Conservation (phyloP, 1,284 basidiomycete genomes). For the Cyathus olla region DNA sequence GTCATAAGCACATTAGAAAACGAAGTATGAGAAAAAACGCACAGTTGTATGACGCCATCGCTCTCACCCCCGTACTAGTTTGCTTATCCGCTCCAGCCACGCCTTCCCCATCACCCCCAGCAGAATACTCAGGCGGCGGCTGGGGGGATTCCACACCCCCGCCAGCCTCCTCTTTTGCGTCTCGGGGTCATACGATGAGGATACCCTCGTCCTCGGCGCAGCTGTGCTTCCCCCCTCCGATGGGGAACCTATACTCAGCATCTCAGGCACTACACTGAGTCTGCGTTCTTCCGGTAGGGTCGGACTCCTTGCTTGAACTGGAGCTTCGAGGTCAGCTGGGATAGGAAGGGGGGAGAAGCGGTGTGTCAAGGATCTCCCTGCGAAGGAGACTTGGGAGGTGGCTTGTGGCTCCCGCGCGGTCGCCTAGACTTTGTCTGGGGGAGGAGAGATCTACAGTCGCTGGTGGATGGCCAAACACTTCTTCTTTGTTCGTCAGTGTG, state of each 20-base stretch:
- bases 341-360: too few species aligned
- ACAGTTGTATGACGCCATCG: background rate
- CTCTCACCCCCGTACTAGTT: background rate
- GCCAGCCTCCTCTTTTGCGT: background rate
- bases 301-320: too few species aligned
- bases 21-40: background rate
- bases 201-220: background rate
- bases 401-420: too few species aligned
- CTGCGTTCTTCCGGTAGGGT: too few species aligned
- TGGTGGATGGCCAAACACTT: background rate
- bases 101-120: background rate
- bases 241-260: too few species aligned
- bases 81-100: background rate
- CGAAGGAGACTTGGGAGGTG: too few species aligned
- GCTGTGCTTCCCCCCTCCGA: too few species aligned
- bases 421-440: background rate
- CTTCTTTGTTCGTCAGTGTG: background rate
- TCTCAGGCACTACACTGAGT: too few species aligned
- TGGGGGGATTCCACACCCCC: background rate
- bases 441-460: background rate
- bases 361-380: too few species aligned
- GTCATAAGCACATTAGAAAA: too few species aligned
- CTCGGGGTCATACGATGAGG: background rate
- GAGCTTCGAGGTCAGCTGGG: too few species aligned
- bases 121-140: background rate